These are phyloP conservation scores for Stephania japonica DNA, from an alignment of 164 flowering plant genomes.

Conservation along the genomic window DNA sequence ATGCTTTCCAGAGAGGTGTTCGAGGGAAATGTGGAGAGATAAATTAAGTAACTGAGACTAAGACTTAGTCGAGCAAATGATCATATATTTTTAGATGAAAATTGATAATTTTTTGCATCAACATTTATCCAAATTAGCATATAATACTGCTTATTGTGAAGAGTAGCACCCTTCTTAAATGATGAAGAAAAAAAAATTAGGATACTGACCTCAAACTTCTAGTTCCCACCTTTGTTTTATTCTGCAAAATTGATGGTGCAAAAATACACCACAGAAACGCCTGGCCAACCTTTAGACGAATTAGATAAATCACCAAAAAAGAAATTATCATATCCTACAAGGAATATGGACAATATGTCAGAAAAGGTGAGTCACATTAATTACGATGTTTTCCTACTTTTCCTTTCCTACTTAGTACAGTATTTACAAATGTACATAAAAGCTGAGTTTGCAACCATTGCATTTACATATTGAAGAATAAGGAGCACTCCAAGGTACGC, in stretches of 20 bases:
- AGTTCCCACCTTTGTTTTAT: neutral
- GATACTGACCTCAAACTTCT: slow-evolving; percentile 9
- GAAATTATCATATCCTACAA: slow-evolving; percentile 3
- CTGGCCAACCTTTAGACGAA: neutral
- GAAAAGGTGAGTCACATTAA: neutral
- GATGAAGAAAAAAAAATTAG: slow-evolving; percentile 14
- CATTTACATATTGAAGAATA: neutral
- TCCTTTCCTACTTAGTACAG: neutral
- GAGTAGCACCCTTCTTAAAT: neutral
- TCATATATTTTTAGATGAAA: too few species aligned
- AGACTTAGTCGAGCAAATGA: too few species aligned
- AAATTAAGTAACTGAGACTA: too few species aligned
- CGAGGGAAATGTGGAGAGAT: too few species aligned
- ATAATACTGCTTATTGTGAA: neutral
- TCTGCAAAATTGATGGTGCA: neutral
- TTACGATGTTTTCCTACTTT: neutral
- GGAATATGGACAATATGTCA: neutral
- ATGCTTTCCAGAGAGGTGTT: too few species aligned
- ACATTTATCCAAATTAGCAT: neutral
- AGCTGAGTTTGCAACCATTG: neutral
- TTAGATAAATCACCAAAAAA: neutral
- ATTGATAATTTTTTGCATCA: neutral
- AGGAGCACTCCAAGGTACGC: too few species aligned
- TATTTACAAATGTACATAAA: too few species aligned
- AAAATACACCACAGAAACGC: neutral